phyloP scores from a whole-genome alignment of 108 stramenopile species.

The Poteriospumella lacustris region DNA sequence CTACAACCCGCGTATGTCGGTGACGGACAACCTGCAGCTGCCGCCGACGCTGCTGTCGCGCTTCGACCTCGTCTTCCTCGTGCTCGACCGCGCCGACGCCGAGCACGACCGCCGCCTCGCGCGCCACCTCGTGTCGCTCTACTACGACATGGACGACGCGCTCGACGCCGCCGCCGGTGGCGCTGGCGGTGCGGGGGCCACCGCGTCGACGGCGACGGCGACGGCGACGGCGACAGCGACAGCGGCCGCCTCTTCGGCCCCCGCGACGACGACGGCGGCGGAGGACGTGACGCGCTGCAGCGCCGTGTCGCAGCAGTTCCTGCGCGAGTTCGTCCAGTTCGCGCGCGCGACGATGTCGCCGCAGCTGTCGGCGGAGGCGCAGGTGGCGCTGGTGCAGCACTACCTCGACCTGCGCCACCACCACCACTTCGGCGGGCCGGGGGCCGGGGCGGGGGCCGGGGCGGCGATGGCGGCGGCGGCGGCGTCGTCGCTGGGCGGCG shows the following conservation, averaged over 20 bases:
- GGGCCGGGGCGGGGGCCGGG: constrained; percentile 45
- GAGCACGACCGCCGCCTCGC: constrained; percentile 32
- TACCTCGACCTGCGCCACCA: constrained; percentile 82
- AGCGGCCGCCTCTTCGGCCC: too few species aligned
- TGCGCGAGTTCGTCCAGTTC: constrained; percentile 9
- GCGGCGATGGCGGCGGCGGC: background rate
- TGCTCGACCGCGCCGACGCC: constrained; percentile 70
- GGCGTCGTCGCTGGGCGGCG: too few species aligned
- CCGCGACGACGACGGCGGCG: too few species aligned
- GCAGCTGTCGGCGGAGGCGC: constrained; percentile 73
- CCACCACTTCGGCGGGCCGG: constrained; percentile 57
- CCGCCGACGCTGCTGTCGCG: constrained; percentile 95
- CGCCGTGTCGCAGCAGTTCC: background rate
- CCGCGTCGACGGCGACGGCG: too few species aligned
- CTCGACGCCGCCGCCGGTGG: too few species aligned
- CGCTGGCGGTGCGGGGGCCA: too few species aligned
- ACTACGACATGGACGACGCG: constrained; percentile 10
- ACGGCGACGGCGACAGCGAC: too few species aligned
- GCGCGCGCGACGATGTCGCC: constrained; percentile 62
- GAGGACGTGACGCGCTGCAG: too few species aligned
- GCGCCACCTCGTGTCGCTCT: constrained; percentile 43
- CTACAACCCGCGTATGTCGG: constrained; percentile 89
- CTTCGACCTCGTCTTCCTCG: constrained; percentile 97
- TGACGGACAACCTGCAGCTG: constrained; percentile 96
- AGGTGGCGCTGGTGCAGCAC: constrained; percentile 71